Percentiles rank a stretch among this genome's conserved stretches.
phyloP scores from a whole-genome alignment of 768 basidiomycete genomes.

The Lactarius indigo region DNA sequence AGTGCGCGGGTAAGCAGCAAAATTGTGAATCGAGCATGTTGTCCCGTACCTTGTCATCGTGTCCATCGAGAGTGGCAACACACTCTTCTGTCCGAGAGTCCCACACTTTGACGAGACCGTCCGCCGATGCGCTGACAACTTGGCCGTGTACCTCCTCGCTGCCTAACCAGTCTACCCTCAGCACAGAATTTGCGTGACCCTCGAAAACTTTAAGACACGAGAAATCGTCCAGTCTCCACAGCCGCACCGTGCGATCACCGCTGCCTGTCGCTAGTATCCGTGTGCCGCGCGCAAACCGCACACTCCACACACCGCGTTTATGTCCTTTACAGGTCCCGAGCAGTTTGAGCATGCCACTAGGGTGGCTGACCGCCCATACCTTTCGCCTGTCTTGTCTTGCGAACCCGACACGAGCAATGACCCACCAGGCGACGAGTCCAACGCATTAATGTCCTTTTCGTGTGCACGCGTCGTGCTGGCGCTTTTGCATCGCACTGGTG shows the following conservation, averaged over 20 bases:
- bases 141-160: slow-evolving; percentile 51
- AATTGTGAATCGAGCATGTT: not conserved
- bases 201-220: slow-evolving; percentile 95
- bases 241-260: slow-evolving; percentile 89
- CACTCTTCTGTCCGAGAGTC: slow-evolving; percentile 87
- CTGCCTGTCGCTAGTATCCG: slow-evolving; percentile 88
- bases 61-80: slow-evolving; percentile 86
- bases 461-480: slow-evolving; percentile 87
- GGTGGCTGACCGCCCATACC: slow-evolving; percentile 67
- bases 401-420: slow-evolving; percentile 87
- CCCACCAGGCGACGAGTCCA: slow-evolving; percentile 91
- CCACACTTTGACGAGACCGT: slow-evolving; percentile 97
- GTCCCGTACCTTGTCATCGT: slow-evolving; percentile 85
- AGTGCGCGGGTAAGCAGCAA: slow-evolving; percentile 4
- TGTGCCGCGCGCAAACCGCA: slow-evolving; percentile 81
- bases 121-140: slow-evolving; percentile 85
- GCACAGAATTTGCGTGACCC: slow-evolving; percentile 95
- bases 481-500: slow-evolving; percentile 58
- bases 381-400: slow-evolving; percentile 96
- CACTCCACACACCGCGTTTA: slow-evolving; percentile 94
- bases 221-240: slow-evolving; percentile 94
- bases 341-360: slow-evolving; percentile 66
- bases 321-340: slow-evolving; percentile 93
- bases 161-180: slow-evolving; percentile 88
- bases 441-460: slow-evolving; percentile 97